Conservation (phyloP, 1,284 basidiomycete species). For the Heterobasidion annosum region DNA sequence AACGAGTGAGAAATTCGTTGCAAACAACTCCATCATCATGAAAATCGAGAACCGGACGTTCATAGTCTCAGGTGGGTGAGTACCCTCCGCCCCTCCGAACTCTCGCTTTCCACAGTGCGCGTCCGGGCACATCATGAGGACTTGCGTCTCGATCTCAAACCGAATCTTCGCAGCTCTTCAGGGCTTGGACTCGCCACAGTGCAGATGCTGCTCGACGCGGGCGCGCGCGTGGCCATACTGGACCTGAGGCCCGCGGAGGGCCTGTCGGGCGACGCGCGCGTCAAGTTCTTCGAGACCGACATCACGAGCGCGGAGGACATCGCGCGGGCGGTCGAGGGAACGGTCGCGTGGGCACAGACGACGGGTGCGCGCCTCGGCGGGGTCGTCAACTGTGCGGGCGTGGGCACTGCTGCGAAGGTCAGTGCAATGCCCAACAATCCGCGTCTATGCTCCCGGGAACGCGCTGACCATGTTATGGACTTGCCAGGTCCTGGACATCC, state of each 20-base stretch:
- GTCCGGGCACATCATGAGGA: not conserved
- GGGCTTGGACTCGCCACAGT: conserved; percentile 46
- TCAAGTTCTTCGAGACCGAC: conserved; percentile 37
- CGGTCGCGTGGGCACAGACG: conserved; percentile 31
- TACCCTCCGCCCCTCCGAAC: not conserved
- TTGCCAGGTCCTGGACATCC: conserved; percentile 30
- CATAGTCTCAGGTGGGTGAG: conserved; percentile 44
- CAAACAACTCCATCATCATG: conserved; percentile 28
- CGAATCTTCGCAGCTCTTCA: conserved; percentile 28
- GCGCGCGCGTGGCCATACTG: conserved; percentile 37
- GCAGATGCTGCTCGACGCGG: conserved; percentile 28
- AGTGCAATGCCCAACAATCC: not conserved
- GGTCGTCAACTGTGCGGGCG: conserved; percentile 46
- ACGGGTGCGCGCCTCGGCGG: conserved; percentile 39
- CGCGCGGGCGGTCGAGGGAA: conserved; percentile 28
- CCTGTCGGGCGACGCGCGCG: conserved; percentile 13
- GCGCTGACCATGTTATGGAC: not conserved
- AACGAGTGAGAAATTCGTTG: not conserved
- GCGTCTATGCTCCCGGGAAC: not conserved
- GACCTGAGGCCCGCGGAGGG: conserved; percentile 29
- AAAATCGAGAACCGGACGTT: conserved; percentile 43
- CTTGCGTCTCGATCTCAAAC: not conserved
- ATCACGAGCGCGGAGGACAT: conserved; percentile 31
- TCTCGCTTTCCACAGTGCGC: not conserved
- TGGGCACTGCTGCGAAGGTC: conserved; percentile 30